A percentile compares a stretch with the other conserved stretches of the same genome.
These are phyloP conservation scores for Talaromyces sp. DNA, from an alignment of 2,329 filamentous ascomycete species.

Conservation along the genomic window DNA sequence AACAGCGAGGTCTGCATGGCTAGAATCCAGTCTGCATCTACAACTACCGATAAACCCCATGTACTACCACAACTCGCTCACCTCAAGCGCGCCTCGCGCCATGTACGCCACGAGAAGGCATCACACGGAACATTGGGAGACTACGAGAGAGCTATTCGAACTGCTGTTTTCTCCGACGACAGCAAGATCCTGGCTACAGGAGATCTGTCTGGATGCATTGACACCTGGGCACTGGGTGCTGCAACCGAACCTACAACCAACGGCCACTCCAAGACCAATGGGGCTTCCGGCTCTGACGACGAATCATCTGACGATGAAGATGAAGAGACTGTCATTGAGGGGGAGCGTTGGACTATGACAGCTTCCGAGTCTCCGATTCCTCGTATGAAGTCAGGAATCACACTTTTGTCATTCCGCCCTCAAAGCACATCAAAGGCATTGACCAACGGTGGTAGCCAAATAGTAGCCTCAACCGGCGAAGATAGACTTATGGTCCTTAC, in stretches of 20 bases:
- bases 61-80: conserved; percentile 48
- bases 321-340: conserved; percentile 54
- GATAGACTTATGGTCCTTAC: conserved; percentile 64
- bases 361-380: conserved; percentile 71
- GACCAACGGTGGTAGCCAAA: conserved; percentile 48
- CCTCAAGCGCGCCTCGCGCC: conserved; percentile 41
- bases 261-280: conserved; percentile 41
- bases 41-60: conserved; percentile 46
- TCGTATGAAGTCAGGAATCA: conserved; percentile 65
- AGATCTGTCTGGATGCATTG: conserved; percentile 82
- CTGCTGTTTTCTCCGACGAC: conserved; percentile 76
- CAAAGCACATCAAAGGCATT: conserved; percentile 29
- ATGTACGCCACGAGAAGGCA: conserved; percentile 47
- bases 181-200: conserved; percentile 76
- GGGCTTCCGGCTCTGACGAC: conserved; percentile 52
- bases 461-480: conserved; percentile 46
- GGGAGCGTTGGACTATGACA: conserved; percentile 74
- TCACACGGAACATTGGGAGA: conserved; percentile 68
- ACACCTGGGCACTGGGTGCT: conserved; percentile 77
- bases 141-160: conserved; percentile 76
- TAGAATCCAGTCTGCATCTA: conserved; percentile 47
- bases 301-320: conserved; percentile 54
- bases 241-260: conserved; percentile 45
- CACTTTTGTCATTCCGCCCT: conserved; percentile 68
- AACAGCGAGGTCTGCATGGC: conserved; percentile 62